Conservation (phyloP, 2,329 filamentous ascomycete species). For the Malbranchea zuffiana region DNA sequence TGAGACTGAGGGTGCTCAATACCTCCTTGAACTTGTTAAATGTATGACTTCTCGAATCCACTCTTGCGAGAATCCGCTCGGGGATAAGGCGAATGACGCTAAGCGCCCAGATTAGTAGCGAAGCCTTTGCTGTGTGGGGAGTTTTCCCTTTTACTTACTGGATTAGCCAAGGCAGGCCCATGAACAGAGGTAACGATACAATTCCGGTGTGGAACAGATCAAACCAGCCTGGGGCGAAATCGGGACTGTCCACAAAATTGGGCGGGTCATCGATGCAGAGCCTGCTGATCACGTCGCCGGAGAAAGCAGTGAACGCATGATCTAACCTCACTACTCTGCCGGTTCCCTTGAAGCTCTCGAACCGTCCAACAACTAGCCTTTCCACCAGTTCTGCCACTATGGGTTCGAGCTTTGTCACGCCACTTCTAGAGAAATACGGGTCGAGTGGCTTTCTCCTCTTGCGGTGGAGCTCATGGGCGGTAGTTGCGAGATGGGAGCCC, state of each 20-base stretch:
- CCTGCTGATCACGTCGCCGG: conserved; percentile 21
- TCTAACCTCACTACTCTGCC: conserved; percentile 16
- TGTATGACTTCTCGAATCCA: conserved; percentile 1
- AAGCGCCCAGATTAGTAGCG: too few species aligned
- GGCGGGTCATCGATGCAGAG: conserved; percentile 2
- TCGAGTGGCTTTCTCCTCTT: conserved; percentile 17
- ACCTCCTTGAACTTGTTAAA: conserved; percentile 8
- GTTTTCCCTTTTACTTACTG: conserved; percentile 1
- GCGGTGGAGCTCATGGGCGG: conserved; percentile 21
- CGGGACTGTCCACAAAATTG: conserved; percentile 4
- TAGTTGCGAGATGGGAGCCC: conserved; percentile 11
- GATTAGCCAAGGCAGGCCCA: conserved; percentile 12
- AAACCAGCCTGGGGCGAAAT: conserved; percentile 11
- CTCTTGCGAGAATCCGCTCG: conserved; percentile 1
- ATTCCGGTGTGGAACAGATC: conserved; percentile 10
- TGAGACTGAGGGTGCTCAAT: too few species aligned
- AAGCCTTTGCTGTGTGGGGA: too few species aligned
- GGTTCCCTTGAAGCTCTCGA: conserved; percentile 13
- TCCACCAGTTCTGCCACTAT: conserved; percentile 9
- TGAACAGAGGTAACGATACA: conserved; percentile 11
- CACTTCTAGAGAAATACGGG: conserved; percentile 19
- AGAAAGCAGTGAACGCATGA: conserved; percentile 19
- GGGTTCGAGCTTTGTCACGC: conserved; percentile 8
- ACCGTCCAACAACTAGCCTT: conserved; percentile 10
- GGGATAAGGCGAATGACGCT: conserved; percentile 5